Percentiles rank a stretch among this genome's conserved stretches.
Evolutionary conservation across 495 filamentous ascomycete species (phyloP).

Genomic region (Lasiosphaeris hirsuta): DNA sequence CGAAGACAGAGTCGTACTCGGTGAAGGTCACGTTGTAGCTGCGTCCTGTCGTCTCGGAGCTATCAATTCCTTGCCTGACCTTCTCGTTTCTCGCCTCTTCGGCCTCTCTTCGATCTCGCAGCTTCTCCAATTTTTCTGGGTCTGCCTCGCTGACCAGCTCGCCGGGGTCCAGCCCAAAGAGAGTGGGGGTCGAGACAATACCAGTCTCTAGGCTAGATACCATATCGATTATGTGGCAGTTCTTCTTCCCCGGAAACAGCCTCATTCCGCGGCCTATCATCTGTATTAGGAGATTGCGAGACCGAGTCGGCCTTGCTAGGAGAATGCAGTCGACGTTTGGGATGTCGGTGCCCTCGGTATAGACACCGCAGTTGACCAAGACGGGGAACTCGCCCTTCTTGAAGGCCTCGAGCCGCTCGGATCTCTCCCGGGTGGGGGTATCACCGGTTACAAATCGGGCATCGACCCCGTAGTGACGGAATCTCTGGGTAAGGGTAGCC

Average conservation of each 20-base stretch:
- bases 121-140: conserved; percentile 52
- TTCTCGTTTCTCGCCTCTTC: conserved; percentile 33
- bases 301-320: conserved; percentile 83
- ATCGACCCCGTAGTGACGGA: conserved; percentile 74
- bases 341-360: conserved; percentile 95
- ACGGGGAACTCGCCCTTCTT: conserved; percentile 74
- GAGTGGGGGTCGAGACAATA: conserved; percentile 82
- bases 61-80: neutral
- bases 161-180: conserved; percentile 90
- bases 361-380: conserved; percentile 91
- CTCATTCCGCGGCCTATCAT: conserved; percentile 97
- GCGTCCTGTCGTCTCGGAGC: conserved; percentile 6
- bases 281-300: conserved; percentile 85
- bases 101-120: conserved; percentile 44
- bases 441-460: conserved; percentile 77
- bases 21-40: conserved; percentile 62
- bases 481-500: conserved; percentile 63
- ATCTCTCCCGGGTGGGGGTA: conserved; percentile 63
- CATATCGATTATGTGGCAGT: conserved; percentile 98
- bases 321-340: conserved; percentile 95
- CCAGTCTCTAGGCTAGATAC: conserved; percentile 77
- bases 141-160: conserved; percentile 65
- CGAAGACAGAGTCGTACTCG: conserved; percentile 84
- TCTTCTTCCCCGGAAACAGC: conserved; percentile 69
- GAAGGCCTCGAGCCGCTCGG: conserved; percentile 69